phyloP scores from a whole-genome alignment of 208 protist genomes.

The Histomonas meleagridis region DNA sequence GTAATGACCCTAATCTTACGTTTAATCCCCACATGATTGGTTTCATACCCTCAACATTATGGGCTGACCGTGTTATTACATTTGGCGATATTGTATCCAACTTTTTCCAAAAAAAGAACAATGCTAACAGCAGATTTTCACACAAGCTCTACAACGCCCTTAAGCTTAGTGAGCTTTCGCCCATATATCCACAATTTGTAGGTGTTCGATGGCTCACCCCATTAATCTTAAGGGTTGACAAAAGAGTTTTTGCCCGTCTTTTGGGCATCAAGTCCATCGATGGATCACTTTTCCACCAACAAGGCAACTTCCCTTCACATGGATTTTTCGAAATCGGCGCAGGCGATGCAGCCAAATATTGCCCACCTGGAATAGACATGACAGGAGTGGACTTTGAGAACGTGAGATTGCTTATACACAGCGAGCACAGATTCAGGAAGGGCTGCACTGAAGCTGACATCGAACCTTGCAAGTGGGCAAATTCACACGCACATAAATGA shows the following conservation, averaged over 20 bases:
- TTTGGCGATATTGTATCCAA: not conserved
- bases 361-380: not conserved
- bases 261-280: conserved; percentile 30
- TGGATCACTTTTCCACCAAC: not conserved
- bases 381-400: conserved; percentile 17
- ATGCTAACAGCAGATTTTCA: conserved; percentile 5
- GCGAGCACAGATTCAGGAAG: not conserved
- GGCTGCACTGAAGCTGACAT: not conserved
- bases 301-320: conserved; percentile 30
- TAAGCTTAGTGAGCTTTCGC: not conserved
- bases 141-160: conserved; percentile 9
- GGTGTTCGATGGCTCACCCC: not conserved
- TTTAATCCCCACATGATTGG: not conserved
- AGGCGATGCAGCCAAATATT: not conserved
- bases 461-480: not conserved
- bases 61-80: not conserved
- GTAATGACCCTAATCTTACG: not conserved
- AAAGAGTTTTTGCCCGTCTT: not conserved
- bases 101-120: conserved; percentile 17
- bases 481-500: too few species aligned
- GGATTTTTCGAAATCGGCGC: conserved; percentile 8
- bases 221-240: not conserved
- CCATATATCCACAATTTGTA: not conserved
- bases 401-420: not conserved
- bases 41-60: not conserved